These are phyloP conservation scores for Cokeromyces recurvatus DNA, from an alignment of 371 early-diverging fungal genomes.

Conservation along the genomic window DNA sequence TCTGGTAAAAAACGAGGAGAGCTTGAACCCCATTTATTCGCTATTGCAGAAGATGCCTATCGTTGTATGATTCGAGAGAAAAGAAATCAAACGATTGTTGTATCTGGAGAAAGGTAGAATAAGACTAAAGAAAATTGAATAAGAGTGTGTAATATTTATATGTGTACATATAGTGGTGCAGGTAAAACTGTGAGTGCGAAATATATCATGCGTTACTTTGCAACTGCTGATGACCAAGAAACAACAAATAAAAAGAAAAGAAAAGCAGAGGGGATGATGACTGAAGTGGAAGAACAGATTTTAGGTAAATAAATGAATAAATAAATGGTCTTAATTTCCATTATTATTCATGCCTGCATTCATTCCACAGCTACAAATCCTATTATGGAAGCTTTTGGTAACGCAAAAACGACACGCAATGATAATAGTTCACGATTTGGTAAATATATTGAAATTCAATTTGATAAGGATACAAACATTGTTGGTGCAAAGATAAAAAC, in stretches of 20 bases:
- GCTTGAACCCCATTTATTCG: slow-evolving; percentile 98
- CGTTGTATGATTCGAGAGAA: slow-evolving; percentile 87
- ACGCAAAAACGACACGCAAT: slow-evolving; percentile 98
- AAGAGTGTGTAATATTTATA: background rate
- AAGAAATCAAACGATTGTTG: slow-evolving; percentile 96
- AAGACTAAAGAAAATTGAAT: slow-evolving; percentile 11
- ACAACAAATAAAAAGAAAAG: slow-evolving; percentile 29
- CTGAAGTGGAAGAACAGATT: slow-evolving; percentile 79
- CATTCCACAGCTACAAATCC: slow-evolving; percentile 86
- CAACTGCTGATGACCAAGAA: slow-evolving; percentile 79
- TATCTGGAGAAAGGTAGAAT: slow-evolving; percentile 92
- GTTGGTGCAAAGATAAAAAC: slow-evolving; percentile 94
- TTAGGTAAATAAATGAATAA: slow-evolving; percentile 35
- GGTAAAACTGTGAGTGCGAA: slow-evolving; percentile 97
- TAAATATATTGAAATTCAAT: slow-evolving; percentile 96
- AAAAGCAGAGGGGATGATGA: slow-evolving; percentile 48
- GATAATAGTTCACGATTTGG: slow-evolving; percentile 99
- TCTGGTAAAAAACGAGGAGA: slow-evolving; percentile 93
- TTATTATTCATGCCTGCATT: background rate
- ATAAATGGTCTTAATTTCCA: too few relatives aligned
- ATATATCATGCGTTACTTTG: slow-evolving; percentile 97
- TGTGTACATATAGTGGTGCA: slow-evolving; percentile 62
- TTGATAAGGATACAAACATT: slow-evolving; percentile 78
- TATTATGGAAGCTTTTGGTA: slow-evolving; percentile 99
- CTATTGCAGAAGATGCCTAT: slow-evolving; percentile 97